A percentile compares a stretch with the other conserved stretches of the same genome.
These are phyloP conservation scores for Papiliotrema flavescens DNA, from an alignment of 1,284 basidiomycete species.

Conservation along the genomic window DNA sequence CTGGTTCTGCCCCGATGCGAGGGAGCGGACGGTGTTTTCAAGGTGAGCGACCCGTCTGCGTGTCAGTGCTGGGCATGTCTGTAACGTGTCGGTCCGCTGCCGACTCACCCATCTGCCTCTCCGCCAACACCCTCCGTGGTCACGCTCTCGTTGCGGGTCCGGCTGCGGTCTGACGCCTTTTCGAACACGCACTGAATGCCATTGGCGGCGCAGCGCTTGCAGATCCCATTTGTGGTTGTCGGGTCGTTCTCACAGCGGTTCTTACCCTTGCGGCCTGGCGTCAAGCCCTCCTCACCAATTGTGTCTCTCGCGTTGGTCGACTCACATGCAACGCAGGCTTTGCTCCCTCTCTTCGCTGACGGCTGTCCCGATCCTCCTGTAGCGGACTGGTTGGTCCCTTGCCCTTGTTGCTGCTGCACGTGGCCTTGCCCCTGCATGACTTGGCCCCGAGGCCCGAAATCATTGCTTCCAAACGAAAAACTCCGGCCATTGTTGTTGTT, in stretches of 20 bases:
- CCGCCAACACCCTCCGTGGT: slow-evolving; percentile 57
- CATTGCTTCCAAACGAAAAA: not conserved
- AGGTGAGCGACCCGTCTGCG: slow-evolving; percentile 35
- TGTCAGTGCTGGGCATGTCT: not conserved
- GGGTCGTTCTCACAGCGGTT: slow-evolving; percentile 83
- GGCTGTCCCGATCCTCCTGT: not conserved
- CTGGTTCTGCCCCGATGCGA: slow-evolving; percentile 42
- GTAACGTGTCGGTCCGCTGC: not conserved
- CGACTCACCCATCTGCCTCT: slow-evolving; percentile 48
- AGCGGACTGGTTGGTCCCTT: not conserved
- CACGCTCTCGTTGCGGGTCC: slow-evolving; percentile 17
- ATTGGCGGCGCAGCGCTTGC: slow-evolving; percentile 80
- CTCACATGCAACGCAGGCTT: slow-evolving; percentile 47
- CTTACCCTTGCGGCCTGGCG: slow-evolving; percentile 73
- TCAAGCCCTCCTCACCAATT: not conserved
- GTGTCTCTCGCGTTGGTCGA: not conserved
- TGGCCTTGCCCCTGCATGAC: no score
- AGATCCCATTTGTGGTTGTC: slow-evolving; percentile 39
- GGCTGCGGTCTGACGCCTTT: slow-evolving; percentile 57
- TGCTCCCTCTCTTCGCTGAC: slow-evolving; percentile 39
- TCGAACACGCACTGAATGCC: slow-evolving; percentile 84
- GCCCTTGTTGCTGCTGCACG: not conserved
- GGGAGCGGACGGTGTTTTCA: slow-evolving; percentile 37
- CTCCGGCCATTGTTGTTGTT: not conserved
- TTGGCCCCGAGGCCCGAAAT: not conserved